Evolutionary conservation across 257 asterid species (phyloP), one percentile per base, ranked within the genome.

Genomic region (Salvia rosmarinus): DNA sequence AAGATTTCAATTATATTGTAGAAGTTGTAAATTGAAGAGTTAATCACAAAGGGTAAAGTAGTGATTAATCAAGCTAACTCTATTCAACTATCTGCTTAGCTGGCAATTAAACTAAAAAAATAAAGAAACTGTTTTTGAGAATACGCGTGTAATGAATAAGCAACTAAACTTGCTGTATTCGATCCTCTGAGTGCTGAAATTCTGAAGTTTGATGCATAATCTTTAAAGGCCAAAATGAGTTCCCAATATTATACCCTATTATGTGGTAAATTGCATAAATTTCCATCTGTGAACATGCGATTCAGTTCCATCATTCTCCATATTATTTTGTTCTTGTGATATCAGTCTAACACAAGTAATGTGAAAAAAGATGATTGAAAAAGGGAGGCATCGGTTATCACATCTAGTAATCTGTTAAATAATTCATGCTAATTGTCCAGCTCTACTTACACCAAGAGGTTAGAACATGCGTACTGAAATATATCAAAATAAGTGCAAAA

Each of bases 201-300:
- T n/a, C n/a, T n/a, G n/a, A n/a, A n/a, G n/a, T n/a, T n/a, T n/a
- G n/a, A n/a, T n/a, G n/a, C n/a, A n/a, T n/a, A n/a, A n/a, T n/a
- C n/a, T n/a, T n/a, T n/a, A n/a, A n/a, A n/a, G n/a, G n/a, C n/a
- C n/a, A 3, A 52, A 20, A 21, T 2, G 6, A 14, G 11, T 52
- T 52, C 59, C 32, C 10, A 19, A 20, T 20, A 52, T 52, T 52
- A 50, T 52, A 21, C 34, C 59, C 34, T 52, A 19, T 51, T 51
- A 19, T 19, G 44, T 20, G 64, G 70, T 23, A 44, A 17, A 37
- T 49, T 59, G 7, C 16, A 20, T 43, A 19, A 43, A 21, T 3
- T 67, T 78, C 46, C 9, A 30, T 51, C 30, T 10, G 64, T 50
- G 50, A 59, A 71, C 57, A 25, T 54, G 20, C 20, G 61, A 54